Evolutionary conservation across 2,329 filamentous ascomycete species (phyloP).

Genomic region (Metarhizium sp.): DNA sequence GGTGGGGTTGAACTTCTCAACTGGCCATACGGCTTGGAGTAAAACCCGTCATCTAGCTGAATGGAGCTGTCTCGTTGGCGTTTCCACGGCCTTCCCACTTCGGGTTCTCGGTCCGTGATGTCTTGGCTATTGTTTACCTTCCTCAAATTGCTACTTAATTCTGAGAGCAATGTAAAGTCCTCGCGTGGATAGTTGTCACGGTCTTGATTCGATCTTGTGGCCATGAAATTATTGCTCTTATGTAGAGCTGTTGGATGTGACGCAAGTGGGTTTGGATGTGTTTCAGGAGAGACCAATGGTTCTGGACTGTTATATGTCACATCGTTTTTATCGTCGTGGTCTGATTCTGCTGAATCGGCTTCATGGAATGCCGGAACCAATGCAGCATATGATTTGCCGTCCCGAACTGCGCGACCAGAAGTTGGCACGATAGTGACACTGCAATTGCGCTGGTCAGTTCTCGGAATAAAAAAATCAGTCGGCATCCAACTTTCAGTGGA

Average conservation of each 20-base stretch:
- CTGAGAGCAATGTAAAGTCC: constrained; percentile 26
- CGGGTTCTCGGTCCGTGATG: constrained; percentile 17
- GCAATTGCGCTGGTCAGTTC: constrained; percentile 42
- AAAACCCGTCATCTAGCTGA: constrained; percentile 39
- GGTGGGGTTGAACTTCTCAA: constrained; percentile 45
- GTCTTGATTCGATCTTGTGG: constrained; percentile 11
- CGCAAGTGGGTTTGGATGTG: constrained; percentile 44
- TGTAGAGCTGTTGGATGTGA: constrained; percentile 32
- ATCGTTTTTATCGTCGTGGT: constrained; percentile 28
- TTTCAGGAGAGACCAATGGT: constrained; percentile 8
- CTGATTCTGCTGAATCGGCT: constrained; percentile 30
- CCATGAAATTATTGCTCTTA: constrained; percentile 7
- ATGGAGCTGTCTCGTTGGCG: constrained; percentile 34
- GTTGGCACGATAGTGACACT: background rate
- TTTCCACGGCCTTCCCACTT: background rate
- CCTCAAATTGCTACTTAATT: constrained; percentile 36
- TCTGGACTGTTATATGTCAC: constrained; percentile 16
- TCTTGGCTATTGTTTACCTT: constrained; percentile 34
- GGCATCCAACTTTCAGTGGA: constrained; percentile 48
- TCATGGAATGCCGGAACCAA: constrained; percentile 35
- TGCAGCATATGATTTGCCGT: constrained; percentile 33
- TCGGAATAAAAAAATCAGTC: constrained; percentile 42
- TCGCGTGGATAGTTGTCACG: constrained; percentile 1
- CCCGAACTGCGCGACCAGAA: constrained; percentile 21
- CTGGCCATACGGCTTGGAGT: constrained; percentile 50